These are phyloP conservation scores for Torulaspora gathmanii DNA, from an alignment of 805 yeast species.

Conservation along the genomic window DNA sequence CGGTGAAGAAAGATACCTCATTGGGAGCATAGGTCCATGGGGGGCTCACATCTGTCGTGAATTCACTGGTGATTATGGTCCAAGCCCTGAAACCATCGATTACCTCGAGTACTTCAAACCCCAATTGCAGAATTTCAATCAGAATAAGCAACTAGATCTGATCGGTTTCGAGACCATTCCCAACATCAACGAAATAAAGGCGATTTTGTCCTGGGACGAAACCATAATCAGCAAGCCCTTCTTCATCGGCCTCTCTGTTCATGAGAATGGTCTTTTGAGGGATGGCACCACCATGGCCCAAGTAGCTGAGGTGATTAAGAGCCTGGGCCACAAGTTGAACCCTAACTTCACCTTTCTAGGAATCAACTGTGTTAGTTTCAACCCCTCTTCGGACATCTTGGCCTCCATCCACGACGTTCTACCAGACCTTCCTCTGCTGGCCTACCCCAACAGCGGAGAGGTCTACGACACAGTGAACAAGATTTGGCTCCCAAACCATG, in stretches of 20 bases:
- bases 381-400: conserved; percentile 42
- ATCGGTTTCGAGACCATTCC: conserved; percentile 75
- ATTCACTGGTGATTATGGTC: conserved; percentile 62
- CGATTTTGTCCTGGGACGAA: conserved; percentile 41
- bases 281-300: conserved; percentile 47
- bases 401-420: conserved; percentile 16
- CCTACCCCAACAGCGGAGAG: conserved; percentile 79
- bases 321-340: conserved; percentile 18
- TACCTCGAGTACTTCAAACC: conserved; percentile 33
- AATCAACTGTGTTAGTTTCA: conserved; percentile 59
- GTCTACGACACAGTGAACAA: conserved; percentile 48
- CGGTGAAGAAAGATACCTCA: conserved; percentile 26
- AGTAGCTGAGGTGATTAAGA: conserved; percentile 26
- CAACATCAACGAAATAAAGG: conserved; percentile 50
- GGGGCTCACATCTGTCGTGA: conserved; percentile 69
- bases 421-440: conserved; percentile 41
- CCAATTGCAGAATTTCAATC: conserved; percentile 48
- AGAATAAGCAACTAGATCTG: conserved; percentile 44
- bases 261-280: conserved; percentile 39
- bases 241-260: conserved; percentile 44
- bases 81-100: conserved; percentile 25
- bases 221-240: conserved; percentile 40
- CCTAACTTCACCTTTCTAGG: conserved; percentile 50
- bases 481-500: conserved; percentile 37
- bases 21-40: conserved; percentile 72